Base-by-base conservation (phyloP, 345 rosid species). In the Odontarrhena argentea region DNA sequence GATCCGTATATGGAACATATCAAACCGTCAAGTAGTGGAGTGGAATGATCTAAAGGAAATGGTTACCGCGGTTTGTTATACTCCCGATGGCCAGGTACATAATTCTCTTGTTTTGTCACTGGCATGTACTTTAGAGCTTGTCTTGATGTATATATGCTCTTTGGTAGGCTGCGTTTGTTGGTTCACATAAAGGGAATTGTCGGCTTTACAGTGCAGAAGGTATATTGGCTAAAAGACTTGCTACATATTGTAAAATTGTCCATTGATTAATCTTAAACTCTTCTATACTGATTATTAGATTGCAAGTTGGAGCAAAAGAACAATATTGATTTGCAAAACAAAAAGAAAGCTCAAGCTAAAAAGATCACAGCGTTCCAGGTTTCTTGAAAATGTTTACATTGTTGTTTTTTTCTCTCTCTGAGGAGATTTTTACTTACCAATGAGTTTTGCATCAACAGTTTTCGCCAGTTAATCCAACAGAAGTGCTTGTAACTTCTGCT, bases 361-460 rank as follows among this genome's bases (percentile, higher is more conserved):
- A 91, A 94, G 85, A 82, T 94, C 26, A 94, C 99, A 40, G 96
- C 97, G 37, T 88, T 94, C 64, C 96, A 88, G 91, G 99, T 91
- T 40, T 3, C 37, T 44, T 32, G 8, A 53, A 63, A n/a, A 42
- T 3, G 3, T 15, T 26, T 36, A 4, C 7, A 0, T 30, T 35
- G 6, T 12, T 41, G 8, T 53, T 32, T 18, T 54, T 22, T 12
- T 18, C 6, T 18, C 32, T 5, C 22, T 32, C 7, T 9, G 56
- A 67, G 44, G 48, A 30, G 35, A 38, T 59, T 50, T 11, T 49
- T 57, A 51, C 73, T 58, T 11, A 14, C 11, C 58, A 13, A 53
- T 18, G 44, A 51, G 65, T 52, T 55, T 25, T 71, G 22, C 26
- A 50, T 65, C 6, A 68, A 71, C 82, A 91, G 99, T 87, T 82